These are phyloP conservation scores for Septoria linicola DNA, from an alignment of 2,329 filamentous ascomycete genomes.

Conservation along the genomic window DNA sequence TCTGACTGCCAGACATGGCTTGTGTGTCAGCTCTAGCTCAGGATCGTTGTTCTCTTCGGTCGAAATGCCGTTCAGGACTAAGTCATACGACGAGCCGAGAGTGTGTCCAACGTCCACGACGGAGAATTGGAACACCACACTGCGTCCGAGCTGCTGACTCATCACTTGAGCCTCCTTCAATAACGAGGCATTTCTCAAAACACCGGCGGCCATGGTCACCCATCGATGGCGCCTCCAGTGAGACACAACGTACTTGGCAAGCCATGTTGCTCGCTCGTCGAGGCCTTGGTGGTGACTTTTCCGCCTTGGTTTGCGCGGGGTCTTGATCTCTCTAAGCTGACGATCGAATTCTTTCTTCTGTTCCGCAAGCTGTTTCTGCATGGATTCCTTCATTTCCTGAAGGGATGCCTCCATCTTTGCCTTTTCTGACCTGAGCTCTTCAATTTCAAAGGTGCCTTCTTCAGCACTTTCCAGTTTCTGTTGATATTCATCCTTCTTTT, in stretches of 20 bases:
- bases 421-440: constrained; percentile 82
- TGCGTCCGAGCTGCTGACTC: constrained; percentile 93
- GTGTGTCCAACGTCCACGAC: constrained; percentile 86
- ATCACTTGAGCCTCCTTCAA: constrained; percentile 97
- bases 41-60: constrained; percentile 75
- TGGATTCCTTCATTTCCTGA: constrained; percentile 75
- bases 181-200: constrained; percentile 81
- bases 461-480: constrained; percentile 74
- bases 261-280: constrained; percentile 68
- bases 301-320: constrained; percentile 28
- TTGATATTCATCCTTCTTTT: constrained; percentile 79
- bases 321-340: constrained; percentile 72
- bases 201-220: constrained; percentile 88
- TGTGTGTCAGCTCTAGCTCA: constrained; percentile 70
- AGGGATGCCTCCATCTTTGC: constrained; percentile 80
- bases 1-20: constrained; percentile 86
- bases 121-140: constrained; percentile 90
- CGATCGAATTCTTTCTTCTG: constrained; percentile 84
- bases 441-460: constrained; percentile 72
- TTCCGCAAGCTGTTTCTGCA: constrained; percentile 78
- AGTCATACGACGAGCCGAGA: constrained; percentile 90
- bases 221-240: constrained; percentile 84
- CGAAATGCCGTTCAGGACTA: constrained; percentile 87
- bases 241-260: constrained; percentile 64
- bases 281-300: constrained; percentile 44